Evolutionary conservation across 306 rosid species (phyloP), one percentile per base, ranked within the genome.

Genomic region (Vigna nakashimae): DNA sequence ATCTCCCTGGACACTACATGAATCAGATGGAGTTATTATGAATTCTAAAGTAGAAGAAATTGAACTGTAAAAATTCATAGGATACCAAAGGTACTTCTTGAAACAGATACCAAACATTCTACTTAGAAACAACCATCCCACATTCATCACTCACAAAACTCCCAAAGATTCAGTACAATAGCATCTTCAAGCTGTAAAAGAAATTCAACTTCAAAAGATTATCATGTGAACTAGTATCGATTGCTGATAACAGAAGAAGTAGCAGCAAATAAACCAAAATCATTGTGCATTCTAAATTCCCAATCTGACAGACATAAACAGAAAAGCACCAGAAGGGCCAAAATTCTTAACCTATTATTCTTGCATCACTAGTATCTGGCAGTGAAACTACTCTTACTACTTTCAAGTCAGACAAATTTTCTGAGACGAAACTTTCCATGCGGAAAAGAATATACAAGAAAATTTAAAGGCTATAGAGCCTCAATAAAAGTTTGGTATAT

Each of bases 121-220:
- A 3, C 32, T 3, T 30, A 30, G 32, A 30, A 30, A 30, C 40
- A 28, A 16, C 18, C 18, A 59, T 28, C 40, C 40, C 42, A 59
- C 10, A 6, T 26, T 74, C 49, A 59, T 28, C 43, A 60, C 42
- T 58, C 30, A 24, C 40, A 43, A 30, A 59, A 62, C 43, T 34
- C 16, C 32, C 26, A 69, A 30, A 58, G 2, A n/a, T 7, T 14
- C 4, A 30, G 43, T 16, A 59, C 13, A 30, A 46, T 2, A 70
- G 45, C 62, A 78, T 69, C 51, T 45, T 68, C 76, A 56, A 66
- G 43, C 43, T 34, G 34, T 49, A 38, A 62, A 28, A 58, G 70
- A 78, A 65, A 66, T 40, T 16, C 38, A 55, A 24, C n/a, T 34
- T 60, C 15, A n/a, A 22, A 22, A 65, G 24, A 3, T 9, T 65